phyloP scores from a whole-genome alignment of 2,329 filamentous ascomycete species.

The Colletotrichum neosansevieriae region DNA sequence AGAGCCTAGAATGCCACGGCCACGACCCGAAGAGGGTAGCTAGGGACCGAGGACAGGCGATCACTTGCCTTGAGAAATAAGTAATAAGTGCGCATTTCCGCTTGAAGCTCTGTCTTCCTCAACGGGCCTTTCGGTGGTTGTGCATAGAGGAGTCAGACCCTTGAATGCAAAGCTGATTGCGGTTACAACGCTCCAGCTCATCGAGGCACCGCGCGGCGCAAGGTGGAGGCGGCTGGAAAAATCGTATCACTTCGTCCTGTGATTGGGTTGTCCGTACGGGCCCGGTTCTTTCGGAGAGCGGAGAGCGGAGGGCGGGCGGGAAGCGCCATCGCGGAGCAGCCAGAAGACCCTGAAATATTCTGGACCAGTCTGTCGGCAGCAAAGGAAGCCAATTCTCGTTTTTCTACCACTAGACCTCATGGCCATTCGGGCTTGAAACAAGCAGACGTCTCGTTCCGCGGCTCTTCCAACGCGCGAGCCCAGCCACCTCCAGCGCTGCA shows the following conservation, averaged over 20 bases:
- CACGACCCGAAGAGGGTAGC: neutral
- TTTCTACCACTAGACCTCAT: neutral
- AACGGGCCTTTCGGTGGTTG: neutral
- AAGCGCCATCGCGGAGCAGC: slow-evolving; percentile 18
- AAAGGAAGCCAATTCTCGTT: neutral
- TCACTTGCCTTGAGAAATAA: neutral
- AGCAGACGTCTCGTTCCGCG: neutral
- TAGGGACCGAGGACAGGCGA: neutral
- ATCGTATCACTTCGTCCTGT: slow-evolving; percentile 17
- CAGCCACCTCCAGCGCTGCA: slow-evolving; percentile 16
- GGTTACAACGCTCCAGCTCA: slow-evolving; percentile 8
- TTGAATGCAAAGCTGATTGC: slow-evolving; percentile 5
- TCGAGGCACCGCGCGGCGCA: neutral
- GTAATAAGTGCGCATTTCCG: neutral
- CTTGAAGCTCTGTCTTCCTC: neutral
- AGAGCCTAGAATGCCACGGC: neutral
- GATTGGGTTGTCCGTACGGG: slow-evolving; percentile 1
- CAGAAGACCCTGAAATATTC: slow-evolving; percentile 9
- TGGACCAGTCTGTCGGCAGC: neutral
- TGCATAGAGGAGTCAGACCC: slow-evolving; percentile 5
- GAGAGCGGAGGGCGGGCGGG: neutral
- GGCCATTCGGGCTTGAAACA: neutral
- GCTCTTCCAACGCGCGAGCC: neutral
- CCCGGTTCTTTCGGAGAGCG: neutral
- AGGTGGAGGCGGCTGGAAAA: slow-evolving; percentile 9